Evolutionary conservation across 257 asterid species (phyloP).

Genomic region (Solanum raphanifolium): DNA sequence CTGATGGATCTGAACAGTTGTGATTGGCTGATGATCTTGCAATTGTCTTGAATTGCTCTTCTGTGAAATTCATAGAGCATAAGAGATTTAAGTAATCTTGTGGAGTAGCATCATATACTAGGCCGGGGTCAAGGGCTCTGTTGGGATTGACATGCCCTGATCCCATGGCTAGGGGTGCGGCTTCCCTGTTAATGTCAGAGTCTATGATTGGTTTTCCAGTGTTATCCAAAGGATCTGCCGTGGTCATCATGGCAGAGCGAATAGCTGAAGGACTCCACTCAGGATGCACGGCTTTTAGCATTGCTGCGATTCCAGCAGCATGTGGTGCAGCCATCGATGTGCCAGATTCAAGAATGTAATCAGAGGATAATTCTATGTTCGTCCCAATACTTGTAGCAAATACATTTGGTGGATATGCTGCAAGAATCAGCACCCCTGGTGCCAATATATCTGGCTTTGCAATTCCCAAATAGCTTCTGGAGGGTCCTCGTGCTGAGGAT

Average conservation of each 20-base stretch:
- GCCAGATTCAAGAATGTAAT: not conserved
- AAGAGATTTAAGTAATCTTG: slow-evolving; percentile 18
- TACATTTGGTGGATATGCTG: not conserved
- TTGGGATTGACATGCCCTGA: slow-evolving; percentile 15
- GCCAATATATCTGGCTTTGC: not conserved
- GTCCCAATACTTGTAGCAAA: not conserved
- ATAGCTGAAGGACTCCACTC: slow-evolving; percentile 8
- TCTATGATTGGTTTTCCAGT: slow-evolving; percentile 1
- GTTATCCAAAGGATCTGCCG: slow-evolving; percentile 2
- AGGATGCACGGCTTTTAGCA: not conserved
- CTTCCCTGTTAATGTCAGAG: not conserved
- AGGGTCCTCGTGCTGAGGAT: not conserved
- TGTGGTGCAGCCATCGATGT: slow-evolving; percentile 6
- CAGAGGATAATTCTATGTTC: not conserved
- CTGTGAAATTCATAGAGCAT: slow-evolving; percentile 16
- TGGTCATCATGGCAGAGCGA: slow-evolving; percentile 18
- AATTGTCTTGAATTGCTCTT: slow-evolving; percentile 1
- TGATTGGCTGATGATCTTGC: not conserved
- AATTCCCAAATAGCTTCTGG: not conserved
- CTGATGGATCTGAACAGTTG: slow-evolving; percentile 4
- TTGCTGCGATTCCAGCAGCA: slow-evolving; percentile 1
- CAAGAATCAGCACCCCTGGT: not conserved
- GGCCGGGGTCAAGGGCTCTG: slow-evolving; percentile 15
- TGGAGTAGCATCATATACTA: slow-evolving; percentile 11
- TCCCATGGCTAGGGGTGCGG: slow-evolving; percentile 15